Evolutionary conservation across 768 basidiomycete genomes (phyloP).

Genomic region (Russula earlei): DNA sequence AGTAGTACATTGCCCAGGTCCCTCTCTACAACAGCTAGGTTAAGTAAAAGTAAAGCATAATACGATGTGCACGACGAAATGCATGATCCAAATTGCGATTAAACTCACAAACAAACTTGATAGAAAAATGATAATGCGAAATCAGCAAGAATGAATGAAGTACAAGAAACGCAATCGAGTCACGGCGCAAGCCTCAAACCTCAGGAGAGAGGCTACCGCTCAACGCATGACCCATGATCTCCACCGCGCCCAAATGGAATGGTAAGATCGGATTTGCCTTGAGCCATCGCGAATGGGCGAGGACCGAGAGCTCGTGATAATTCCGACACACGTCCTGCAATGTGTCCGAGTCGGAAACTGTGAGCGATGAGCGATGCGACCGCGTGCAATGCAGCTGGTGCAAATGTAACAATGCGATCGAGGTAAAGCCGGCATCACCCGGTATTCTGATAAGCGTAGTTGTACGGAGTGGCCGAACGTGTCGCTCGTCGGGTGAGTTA

Average conservation of each 20-base stretch:
- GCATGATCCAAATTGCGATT: slow-evolving; percentile 13
- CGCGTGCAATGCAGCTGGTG: slow-evolving; percentile 48
- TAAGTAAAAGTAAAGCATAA: slow-evolving; percentile 13
- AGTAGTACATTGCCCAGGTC: slow-evolving; percentile 13
- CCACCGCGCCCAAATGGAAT: slow-evolving; percentile 65
- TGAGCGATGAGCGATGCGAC: slow-evolving; percentile 32
- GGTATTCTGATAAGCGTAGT: slow-evolving; percentile 53
- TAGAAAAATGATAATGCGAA: neutral
- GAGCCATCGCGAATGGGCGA: slow-evolving; percentile 40
- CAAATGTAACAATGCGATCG: slow-evolving; percentile 46
- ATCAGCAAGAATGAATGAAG: neutral
- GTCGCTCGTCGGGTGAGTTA: slow-evolving; percentile 30
- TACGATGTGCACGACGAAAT: slow-evolving; percentile 4
- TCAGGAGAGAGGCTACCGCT: slow-evolving; percentile 25
- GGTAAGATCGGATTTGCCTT: slow-evolving; percentile 48
- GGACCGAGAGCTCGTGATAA: slow-evolving; percentile 59
- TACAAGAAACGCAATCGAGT: slow-evolving; percentile 1
- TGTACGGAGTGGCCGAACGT: slow-evolving; percentile 43
- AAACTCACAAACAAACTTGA: neutral
- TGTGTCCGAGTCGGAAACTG: slow-evolving; percentile 27
- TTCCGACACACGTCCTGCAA: slow-evolving; percentile 53
- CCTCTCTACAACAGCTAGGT: slow-evolving; percentile 13
- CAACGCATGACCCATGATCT: slow-evolving; percentile 44
- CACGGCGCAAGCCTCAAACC: neutral
- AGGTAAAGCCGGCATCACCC: slow-evolving; percentile 33